Evolutionary conservation across 2,329 filamentous ascomycete genomes (phyloP).

Genomic region (Aspergillus fumigatiaffinis): DNA sequence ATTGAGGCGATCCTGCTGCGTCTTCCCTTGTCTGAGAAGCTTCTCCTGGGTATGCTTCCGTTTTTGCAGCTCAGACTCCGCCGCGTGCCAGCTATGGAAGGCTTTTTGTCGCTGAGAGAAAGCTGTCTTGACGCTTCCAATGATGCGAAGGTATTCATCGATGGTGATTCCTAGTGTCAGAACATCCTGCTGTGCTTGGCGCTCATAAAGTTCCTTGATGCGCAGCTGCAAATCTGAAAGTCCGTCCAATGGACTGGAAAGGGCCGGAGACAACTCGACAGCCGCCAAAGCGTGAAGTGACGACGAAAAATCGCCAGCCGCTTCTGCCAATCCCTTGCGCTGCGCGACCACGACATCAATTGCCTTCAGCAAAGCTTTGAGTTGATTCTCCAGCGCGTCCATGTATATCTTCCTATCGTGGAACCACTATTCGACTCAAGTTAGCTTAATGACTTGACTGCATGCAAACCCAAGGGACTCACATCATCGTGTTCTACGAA

Average conservation of each 20-base stretch:
- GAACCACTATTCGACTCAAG: conserved; percentile 67
- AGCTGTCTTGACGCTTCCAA: conserved; percentile 89
- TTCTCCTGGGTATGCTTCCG: conserved; percentile 88
- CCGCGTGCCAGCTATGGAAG: conserved; percentile 88
- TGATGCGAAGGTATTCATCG: conserved; percentile 95
- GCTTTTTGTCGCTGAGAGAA: conserved; percentile 92
- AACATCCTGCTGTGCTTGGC: conserved; percentile 94
- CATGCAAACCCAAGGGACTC: conserved; percentile 34
- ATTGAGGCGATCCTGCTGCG: conserved; percentile 90
- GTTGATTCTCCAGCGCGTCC: conserved; percentile 85
- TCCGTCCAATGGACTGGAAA: conserved; percentile 85
- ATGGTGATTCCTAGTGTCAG: conserved; percentile 95
- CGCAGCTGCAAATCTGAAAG: conserved; percentile 91
- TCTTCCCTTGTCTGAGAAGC: conserved; percentile 87
- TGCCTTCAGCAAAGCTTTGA: conserved; percentile 85
- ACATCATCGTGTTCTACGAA: conserved; percentile 98
- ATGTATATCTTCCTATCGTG: conserved; percentile 94
- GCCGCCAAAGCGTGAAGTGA: conserved; percentile 89
- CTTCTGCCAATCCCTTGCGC: conserved; percentile 88
- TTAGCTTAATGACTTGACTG: conserved; percentile 15
- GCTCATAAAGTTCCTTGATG: conserved; percentile 91
- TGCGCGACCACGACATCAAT: conserved; percentile 91
- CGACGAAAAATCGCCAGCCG: conserved; percentile 86
- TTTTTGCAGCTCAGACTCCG: conserved; percentile 87
- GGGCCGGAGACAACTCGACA: conserved; percentile 83